Percentiles rank a stretch among this genome's conserved stretches.
Conservation (phyloP, 805 yeast genomes). For the Monosporozyma yasuniensis region DNA sequence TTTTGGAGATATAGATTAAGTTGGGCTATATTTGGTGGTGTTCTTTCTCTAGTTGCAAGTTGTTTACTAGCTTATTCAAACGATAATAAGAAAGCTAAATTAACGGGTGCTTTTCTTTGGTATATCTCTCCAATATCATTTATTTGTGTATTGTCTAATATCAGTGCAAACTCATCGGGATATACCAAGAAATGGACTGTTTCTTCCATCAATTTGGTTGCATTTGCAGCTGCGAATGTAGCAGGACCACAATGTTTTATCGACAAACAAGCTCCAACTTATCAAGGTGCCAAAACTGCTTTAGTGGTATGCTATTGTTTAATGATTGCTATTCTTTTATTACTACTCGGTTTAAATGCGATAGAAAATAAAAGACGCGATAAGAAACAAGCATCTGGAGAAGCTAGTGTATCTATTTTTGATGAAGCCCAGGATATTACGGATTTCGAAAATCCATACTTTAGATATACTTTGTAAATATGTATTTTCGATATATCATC, state of each 20-base stretch:
- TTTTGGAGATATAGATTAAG: not conserved
- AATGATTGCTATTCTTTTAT: conserved; percentile 30
- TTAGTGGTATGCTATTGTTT: conserved; percentile 41
- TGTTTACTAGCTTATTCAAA: not conserved
- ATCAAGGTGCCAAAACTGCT: conserved; percentile 45
- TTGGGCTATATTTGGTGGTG: not conserved
- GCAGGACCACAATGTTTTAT: conserved; percentile 68
- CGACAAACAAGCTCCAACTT: conserved; percentile 46
- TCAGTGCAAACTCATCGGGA: not conserved
- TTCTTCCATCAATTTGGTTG: not conserved
- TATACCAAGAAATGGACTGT: not conserved
- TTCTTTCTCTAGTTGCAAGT: not conserved
- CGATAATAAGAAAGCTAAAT: not conserved
- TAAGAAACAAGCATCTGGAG: conserved; percentile 12
- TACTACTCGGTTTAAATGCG: conserved; percentile 22
- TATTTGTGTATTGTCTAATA: not conserved
- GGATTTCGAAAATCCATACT: conserved; percentile 35
- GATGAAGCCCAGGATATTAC: conserved; percentile 36
- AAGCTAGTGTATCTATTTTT: conserved; percentile 17
- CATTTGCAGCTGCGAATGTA: conserved; percentile 41
- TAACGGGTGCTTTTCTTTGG: not conserved
- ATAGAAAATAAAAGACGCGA: conserved; percentile 39
- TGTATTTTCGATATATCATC: too few relatives aligned
- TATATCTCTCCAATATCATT: not conserved
- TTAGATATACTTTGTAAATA: conserved; percentile 28